Base-by-base conservation (phyloP, 805 yeast species). In the Wickerhamiella allomyrinae region DNA sequence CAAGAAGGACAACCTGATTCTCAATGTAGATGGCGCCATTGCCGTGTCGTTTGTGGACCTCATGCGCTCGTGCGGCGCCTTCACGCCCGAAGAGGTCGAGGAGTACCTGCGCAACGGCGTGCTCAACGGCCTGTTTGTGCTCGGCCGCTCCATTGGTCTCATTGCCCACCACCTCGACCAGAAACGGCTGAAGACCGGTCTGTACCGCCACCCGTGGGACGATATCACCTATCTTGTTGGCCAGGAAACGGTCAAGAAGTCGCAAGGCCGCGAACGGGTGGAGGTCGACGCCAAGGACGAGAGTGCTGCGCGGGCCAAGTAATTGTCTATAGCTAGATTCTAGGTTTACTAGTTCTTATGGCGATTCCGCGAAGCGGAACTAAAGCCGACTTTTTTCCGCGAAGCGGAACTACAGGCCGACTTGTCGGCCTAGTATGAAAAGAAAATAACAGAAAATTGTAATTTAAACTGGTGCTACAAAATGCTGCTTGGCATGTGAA, bases 201-300 rank as follows among this genome's bases (percentile, higher is more conserved):
- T 66, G 22, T 66, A 66, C 60, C 57, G 70, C 40, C 70, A 66
- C 49, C 70, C 71, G 13, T 67, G 70, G 70, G 70, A 66, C 46
- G 70, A 66, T 46, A 66, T 66, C 50, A 66, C 70, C 43, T 66
- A 66, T 50, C 50, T 63, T 42, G 62, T 63, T 40, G 63, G 63
- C 40, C 58, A 58, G 51, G 63, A 62, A 37, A 56, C 59, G 29
- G 55, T 60, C 43, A 33, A 35, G 34, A 40, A 41, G 37, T 31
- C 45, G 21, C 56, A 51, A 39, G 53, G 55, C 34, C 45, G 45
- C 41, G 54, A 55, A 48, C 58, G 65, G 22, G 65, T 61, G 24
- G 65, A 61, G 46, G 63, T 61, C 27, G 60, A 57, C 34, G 60
- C 60, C 47, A 50, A 24, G 14, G 24, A 34, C 15, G 43, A 37